Evolutionary conservation across 2,329 filamentous ascomycete genomes (phyloP), one percentile per base, ranked within the genome.

Genomic region (Calonectria naviculata): DNA sequence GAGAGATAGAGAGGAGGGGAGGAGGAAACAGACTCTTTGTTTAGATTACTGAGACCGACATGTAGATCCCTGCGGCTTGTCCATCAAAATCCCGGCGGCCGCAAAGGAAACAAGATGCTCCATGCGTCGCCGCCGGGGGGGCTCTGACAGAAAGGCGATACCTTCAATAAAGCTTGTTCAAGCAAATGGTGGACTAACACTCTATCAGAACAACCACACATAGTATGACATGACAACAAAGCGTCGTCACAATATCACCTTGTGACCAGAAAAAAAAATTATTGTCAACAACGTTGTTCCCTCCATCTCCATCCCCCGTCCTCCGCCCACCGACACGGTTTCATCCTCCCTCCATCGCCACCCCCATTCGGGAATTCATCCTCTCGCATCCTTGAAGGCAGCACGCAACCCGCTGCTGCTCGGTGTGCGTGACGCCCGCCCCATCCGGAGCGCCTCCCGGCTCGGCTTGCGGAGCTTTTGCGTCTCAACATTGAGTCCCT

Each of bases 401-500:
- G 71, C 71, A 64, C 68, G 73, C 46, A 73, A 66, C 12, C 67
- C 71, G 34, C 62, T 54, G 34, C 60, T 65, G 60, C 66, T 73
- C 42, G 67, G 41, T 41, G 63, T 72, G 31, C 54, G 73, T n/a
- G 73, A 69, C 19, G 72, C 73, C 67, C 71, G 65, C 15, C 68
- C 26, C 21, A 41, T 56, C n/a, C 71, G 71, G n/a, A 71, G 44
- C 26, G 41, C 71, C 42, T 80, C 76, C 47, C 71, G 71, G 61
- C 69, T 75, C 46, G 68, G 62, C 61, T 74, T 76, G 28, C 73
- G 78, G 24, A 74, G 73, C 67, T 74, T 76, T 28, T 64, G 68
- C 19, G 77, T 76, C 52, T 80, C 79, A 54, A 80, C 71, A 21
- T 58, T 71, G 46, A 78, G 73, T 7, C 75, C 77, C 17, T 73